A percentile compares a stretch with the other conserved stretches of the same genome.
Evolutionary conservation across 108 stramenopile species (phyloP).

Genomic region (Nitzschia putrida): DNA sequence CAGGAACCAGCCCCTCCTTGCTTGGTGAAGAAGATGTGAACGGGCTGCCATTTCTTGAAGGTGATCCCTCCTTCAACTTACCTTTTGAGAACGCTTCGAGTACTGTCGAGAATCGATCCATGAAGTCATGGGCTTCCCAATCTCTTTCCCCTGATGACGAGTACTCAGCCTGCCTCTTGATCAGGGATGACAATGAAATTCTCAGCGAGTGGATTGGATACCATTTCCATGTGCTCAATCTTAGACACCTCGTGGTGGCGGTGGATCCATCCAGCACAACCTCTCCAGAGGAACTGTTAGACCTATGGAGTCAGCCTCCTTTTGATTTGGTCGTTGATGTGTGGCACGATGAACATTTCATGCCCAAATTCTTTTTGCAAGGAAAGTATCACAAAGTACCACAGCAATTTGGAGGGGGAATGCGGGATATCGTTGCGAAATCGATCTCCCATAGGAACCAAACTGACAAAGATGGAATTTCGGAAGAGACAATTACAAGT

Average conservation of each 20-base stretch:
- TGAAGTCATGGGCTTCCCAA: no score
- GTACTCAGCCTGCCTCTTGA: conserved; percentile 44
- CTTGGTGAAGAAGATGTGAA: no score
- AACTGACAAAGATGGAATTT: neutral
- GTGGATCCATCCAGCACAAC: conserved; percentile 41
- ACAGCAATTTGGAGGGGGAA: neutral
- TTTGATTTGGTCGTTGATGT: conserved; percentile 6
- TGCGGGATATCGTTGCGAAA: neutral
- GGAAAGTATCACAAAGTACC: conserved; percentile 22
- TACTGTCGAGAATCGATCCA: no score
- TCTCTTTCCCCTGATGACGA: neutral
- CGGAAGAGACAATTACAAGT: neutral
- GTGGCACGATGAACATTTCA: conserved; percentile 35
- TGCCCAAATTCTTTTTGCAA: conserved; percentile 39
- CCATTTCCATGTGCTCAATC: conserved; percentile 40
- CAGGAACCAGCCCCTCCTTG: no score
- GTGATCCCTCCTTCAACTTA: no score
- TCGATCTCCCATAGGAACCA: conserved; percentile 5
- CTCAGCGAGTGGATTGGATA: conserved; percentile 61
- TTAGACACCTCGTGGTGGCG: conserved; percentile 49
- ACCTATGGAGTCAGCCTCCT: conserved; percentile 33
- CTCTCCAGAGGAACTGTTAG: conserved; percentile 34
- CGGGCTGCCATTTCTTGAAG: no score
- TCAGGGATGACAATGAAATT: conserved; percentile 46
- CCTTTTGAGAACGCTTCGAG: no score